A percentile compares a stretch with the other conserved stretches of the same genome.
phyloP scores from a whole-genome alignment of 805 yeast species.

The Yarrowia sp. region DNA sequence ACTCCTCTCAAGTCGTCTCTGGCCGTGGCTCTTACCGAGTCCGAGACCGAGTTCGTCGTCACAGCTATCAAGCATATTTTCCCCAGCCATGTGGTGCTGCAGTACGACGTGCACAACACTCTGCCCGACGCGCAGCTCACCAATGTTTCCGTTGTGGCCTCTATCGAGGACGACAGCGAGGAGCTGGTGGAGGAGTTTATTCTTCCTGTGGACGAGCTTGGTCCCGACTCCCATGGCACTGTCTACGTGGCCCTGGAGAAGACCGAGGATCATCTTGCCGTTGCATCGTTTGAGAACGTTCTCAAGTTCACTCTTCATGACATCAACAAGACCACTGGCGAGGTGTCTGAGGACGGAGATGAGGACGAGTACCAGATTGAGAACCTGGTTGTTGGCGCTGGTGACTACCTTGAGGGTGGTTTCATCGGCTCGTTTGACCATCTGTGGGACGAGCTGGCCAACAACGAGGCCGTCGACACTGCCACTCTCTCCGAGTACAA shows the following conservation, averaged over 20 bases:
- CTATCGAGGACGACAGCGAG: slow-evolving; percentile 40
- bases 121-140: slow-evolving; percentile 71
- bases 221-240: slow-evolving; percentile 67
- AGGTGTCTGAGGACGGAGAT: slow-evolving; percentile 74
- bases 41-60: slow-evolving; percentile 90
- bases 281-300: slow-evolving; percentile 57
- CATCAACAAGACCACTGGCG: slow-evolving; percentile 67
- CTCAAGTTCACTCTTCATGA: slow-evolving; percentile 76
- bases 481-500: slow-evolving; percentile 55
- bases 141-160: slow-evolving; percentile 62
- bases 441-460: slow-evolving; percentile 65
- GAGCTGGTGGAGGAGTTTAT: slow-evolving; percentile 68
- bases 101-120: slow-evolving; percentile 82
- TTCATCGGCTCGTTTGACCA: slow-evolving; percentile 72
- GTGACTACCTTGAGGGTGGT: slow-evolving; percentile 77
- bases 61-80: slow-evolving; percentile 79
- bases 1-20: slow-evolving; percentile 66
- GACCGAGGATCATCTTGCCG: slow-evolving; percentile 44
- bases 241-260: slow-evolving; percentile 74
- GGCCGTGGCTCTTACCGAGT: slow-evolving; percentile 71
- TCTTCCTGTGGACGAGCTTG: slow-evolving; percentile 66
- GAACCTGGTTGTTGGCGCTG: slow-evolving; percentile 66
- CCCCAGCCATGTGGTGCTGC: slow-evolving; percentile 66
- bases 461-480: slow-evolving; percentile 57
- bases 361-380: slow-evolving; percentile 92